Base-by-base conservation (phyloP, 2,329 filamentous ascomycete genomes). In the Didymella sp. region DNA sequence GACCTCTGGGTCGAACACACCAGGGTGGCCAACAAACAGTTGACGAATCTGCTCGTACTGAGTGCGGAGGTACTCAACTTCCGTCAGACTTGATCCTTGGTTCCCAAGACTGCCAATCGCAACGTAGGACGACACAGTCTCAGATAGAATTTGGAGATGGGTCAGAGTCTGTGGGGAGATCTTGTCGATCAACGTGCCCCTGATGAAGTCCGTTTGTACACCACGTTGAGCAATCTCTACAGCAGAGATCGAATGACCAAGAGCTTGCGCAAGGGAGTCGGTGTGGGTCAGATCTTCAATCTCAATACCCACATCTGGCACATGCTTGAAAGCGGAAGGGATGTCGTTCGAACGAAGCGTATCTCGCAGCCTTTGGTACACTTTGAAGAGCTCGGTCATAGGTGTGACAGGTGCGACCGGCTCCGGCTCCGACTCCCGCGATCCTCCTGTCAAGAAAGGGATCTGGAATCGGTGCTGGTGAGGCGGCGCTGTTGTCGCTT, bases 221-320 rank as follows among this genome's bases (percentile, higher is more conserved):
- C 95, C 95, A 66, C 95, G 89, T 73, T 97, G 92, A 61, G 93
- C 89, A 63, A 98, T 96, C 77, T 99, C 95, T 4, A 91, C 87
- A 0, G 92, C 88, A 8, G 92, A 89, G 56, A 99, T 92, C 0
- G 93, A 94, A 72, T 88, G 92, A 2, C 91, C 94, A 13, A 97
- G 86, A 1, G 87, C 81, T 56, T 83, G 82, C 13, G 87, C 84
- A 11, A 92, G 76, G 1, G 84, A 83, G 66, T 90, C 87, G 55
- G 79, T 79, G 56, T 81, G 73, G 1, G 81, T 79, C 55, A 82
- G 67, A 28, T 85, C 82, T 40, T 84, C 81, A 0, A 70, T 54
- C 9, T 69, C 71, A 17, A 67, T 68, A 6, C 76, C 68, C 4
- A 76, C 70, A 9, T 78, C 76, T 13, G 78, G 71, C 2, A 74